Base-by-base conservation (phyloP, 2,329 filamentous ascomycete genomes). In the Zymoseptoria brevis region DNA sequence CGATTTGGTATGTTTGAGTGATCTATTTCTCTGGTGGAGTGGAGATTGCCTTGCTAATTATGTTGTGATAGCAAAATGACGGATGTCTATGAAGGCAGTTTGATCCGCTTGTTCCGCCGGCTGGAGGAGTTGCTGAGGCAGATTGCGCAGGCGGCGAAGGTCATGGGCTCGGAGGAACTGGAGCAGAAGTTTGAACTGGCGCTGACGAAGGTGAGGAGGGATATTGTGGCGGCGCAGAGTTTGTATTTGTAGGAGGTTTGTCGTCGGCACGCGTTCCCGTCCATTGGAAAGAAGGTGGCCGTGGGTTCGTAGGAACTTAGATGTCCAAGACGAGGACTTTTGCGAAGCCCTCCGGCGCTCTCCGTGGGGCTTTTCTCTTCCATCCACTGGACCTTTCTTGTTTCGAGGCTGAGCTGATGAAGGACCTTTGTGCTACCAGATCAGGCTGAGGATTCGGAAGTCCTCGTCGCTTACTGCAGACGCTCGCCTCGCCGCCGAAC, bases 91-190 rank as follows among this genome's bases (percentile, higher is more conserved):
- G 94, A 99, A 78, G 94, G 94, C 61, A 96, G 90, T 60, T 79
- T 99, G 62, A 97, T 99, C 68, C 90, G 94, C 54, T 85, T 96
- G 48, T 99, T 99, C 84, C 88, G 94, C 57, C 89, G 94, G 19
- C 81, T 99, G 30, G 94, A 99, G 75, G 94, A 99, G 76, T 81
- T 96, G 59, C 80, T 99, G 41, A 85, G 94, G 66, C 94, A 99
- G 75, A 96, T 97, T 83, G 93, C 88, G 16, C 89, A 97, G 76
- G 94, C 93, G 22, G 85, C 89, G 65, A 97, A 96, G 78, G 93
- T 96, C 63, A 99, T 99, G 94, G 94, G 94, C 69, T 96, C 89
- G 73, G 90, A 96, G 62, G 94, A 97, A 69, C 79, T 99, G 58
- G 88, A 92, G 71, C 83, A 87, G 72, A 96, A 96, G 77, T 99